A percentile compares a stretch with the other conserved stretches of the same genome.
phyloP scores from a whole-genome alignment of 2,329 filamentous ascomycete species.

The Aspergillus costaricaensis region DNA sequence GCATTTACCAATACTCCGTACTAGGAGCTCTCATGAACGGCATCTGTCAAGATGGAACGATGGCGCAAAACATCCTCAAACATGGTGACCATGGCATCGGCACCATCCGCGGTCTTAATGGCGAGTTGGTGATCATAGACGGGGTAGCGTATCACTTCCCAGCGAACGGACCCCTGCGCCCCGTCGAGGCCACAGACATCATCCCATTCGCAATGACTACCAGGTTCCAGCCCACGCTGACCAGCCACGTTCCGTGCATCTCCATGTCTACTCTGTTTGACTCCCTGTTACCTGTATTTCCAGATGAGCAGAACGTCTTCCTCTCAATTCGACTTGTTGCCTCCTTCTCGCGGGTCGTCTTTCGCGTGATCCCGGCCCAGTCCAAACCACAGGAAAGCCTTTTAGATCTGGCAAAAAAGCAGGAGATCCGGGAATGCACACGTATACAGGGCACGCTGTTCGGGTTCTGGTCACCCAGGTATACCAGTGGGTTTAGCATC shows the following conservation, averaged over 20 bases:
- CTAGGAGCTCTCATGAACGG: constrained; percentile 50
- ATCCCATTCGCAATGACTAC: constrained; percentile 44
- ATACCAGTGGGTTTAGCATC: constrained; percentile 47
- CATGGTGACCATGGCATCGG: constrained; percentile 50
- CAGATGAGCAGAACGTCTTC: constrained; percentile 14
- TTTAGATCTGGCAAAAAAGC: constrained; percentile 25
- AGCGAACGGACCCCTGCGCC: background rate
- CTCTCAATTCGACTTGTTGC: constrained; percentile 14
- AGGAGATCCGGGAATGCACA: constrained; percentile 35
- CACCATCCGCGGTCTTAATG: constrained; percentile 47
- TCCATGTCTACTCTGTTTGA: constrained; percentile 2
- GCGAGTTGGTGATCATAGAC: constrained; percentile 48
- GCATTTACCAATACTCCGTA: constrained; percentile 44
- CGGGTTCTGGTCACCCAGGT: constrained; percentile 45
- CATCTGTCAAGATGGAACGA: constrained; percentile 44
- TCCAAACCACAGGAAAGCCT: constrained; percentile 6
- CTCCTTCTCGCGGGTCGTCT: background rate
- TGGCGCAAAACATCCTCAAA: constrained; percentile 35
- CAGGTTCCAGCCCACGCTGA: constrained; percentile 31
- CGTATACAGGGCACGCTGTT: constrained; percentile 45
- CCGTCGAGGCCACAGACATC: constrained; percentile 36
- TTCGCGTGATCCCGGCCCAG: constrained; percentile 12
- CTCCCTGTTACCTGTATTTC: constrained; percentile 15
- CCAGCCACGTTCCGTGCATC: constrained; percentile 7
- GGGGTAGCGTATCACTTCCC: constrained; percentile 44